Base-by-base conservation (phyloP, 2,329 filamentous ascomycete genomes). In the Davidsoniella neocaledoniae region DNA sequence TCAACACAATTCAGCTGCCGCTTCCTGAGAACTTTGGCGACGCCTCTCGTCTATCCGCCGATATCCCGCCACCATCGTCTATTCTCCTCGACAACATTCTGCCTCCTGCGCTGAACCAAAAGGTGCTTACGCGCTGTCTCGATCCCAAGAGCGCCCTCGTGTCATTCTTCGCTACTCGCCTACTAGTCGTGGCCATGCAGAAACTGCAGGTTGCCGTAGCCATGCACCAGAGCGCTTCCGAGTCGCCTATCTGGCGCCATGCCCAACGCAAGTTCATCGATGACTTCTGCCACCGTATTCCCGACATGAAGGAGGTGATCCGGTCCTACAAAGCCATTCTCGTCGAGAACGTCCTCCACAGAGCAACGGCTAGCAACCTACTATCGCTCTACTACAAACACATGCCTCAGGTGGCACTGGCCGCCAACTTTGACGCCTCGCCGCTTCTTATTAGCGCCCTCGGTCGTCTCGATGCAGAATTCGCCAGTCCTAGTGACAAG, bases 371-470 rank as follows among this genome's bases (percentile, higher is more conserved):
- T n/a, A 83, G 83, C 52, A 81, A 84, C 56, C 67, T 95, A 17
- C 65, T 98, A 38, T 74, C 79, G 14, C 71, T 88, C n/a, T 96
- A 93, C 64, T 93, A 93, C 61, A 79, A 88, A 60, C 72, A 84
- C 2, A 73, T 86, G 7, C 88, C 91, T 2, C 79, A 85, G 53
- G 69, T 85, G 21, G 86, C 87, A 1, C 70, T 93, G 12, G 80
- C 82, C 55, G 83, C 87, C 57, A 91, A 83, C 56, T 91, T 95
- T 58, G 91, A 96, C 59, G 81, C 94, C 3, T 91, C 90, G 0
- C 68, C 82, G 0, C 73, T 83, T 17, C 71, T 98, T 14, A 78
- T 81, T 6, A 75, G 78, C 52, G 74, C 80, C 1, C 67, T 96
- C 43, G 70, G 74, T 50, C 71, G 71, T 29, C 63, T 86, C 8